Evolutionary conservation across 495 filamentous ascomycete species (phyloP).

Genomic region (Letharia columbiana): DNA sequence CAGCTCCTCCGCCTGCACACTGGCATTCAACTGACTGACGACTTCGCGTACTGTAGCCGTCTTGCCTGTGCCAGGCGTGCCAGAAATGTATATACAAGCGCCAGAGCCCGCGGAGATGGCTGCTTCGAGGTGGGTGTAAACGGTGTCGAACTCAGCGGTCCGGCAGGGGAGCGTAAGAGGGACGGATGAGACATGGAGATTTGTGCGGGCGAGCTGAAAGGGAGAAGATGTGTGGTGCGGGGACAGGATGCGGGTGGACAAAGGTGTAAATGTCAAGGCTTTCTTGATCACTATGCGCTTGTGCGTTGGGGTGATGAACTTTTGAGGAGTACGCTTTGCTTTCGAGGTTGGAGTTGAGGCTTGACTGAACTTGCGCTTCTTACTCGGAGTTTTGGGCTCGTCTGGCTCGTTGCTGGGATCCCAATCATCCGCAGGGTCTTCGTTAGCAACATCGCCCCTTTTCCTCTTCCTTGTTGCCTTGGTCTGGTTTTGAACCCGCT

Average conservation of each 20-base stretch:
- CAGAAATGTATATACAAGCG: conserved; percentile 98
- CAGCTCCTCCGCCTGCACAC: conserved; percentile 81
- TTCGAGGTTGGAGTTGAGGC: conserved; percentile 51
- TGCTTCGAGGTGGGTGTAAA: conserved; percentile 87
- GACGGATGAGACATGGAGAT: conserved; percentile 88
- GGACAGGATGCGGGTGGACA: conserved; percentile 78
- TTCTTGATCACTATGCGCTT: conserved; percentile 79
- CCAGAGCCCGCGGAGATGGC: conserved; percentile 91
- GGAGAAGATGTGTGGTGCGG: conserved; percentile 72
- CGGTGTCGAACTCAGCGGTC: conserved; percentile 80
- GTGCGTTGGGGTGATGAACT: conserved; percentile 62
- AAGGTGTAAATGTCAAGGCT: conserved; percentile 86
- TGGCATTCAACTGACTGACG: conserved; percentile 74
- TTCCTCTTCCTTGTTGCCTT: conserved; percentile 57
- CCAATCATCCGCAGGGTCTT: conserved; percentile 36
- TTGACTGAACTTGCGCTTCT: conserved; percentile 43
- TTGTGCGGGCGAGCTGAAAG: conserved; percentile 80
- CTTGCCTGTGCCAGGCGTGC: conserved; percentile 96
- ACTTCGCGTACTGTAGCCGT: conserved; percentile 97
- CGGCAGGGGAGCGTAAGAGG: conserved; percentile 84
- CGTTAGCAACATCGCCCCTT: conserved; percentile 36
- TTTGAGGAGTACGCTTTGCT: conserved; percentile 44
- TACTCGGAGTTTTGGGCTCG: conserved; percentile 49
- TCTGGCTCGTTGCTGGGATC: conserved; percentile 32
- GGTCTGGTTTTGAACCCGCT: conserved; percentile 60